These are phyloP conservation scores for Saccharomycopsis guyanensis DNA, from an alignment of 805 yeast species.

Conservation along the genomic window DNA sequence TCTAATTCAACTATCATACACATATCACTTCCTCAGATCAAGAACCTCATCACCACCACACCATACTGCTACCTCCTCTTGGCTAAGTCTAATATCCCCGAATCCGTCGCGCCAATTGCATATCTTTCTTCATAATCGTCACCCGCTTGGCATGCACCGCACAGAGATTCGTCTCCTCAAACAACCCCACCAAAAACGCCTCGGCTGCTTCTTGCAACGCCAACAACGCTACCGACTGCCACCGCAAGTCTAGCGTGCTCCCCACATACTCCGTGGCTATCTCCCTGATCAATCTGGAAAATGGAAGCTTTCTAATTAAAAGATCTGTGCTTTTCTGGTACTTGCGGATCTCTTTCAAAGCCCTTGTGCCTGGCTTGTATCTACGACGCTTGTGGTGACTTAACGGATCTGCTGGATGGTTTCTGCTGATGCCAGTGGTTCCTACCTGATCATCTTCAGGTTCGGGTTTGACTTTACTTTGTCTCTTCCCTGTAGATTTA, in stretches of 20 bases:
- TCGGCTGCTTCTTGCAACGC: conserved; percentile 80
- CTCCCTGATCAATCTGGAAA: conserved; percentile 69
- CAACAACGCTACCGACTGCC: conserved; percentile 73
- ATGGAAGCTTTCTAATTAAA: conserved; percentile 63
- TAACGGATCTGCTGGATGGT: conserved; percentile 19
- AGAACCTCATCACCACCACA: no score
- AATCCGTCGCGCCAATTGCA: conserved; percentile 71
- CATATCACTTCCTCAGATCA: no score
- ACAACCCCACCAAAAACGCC: conserved; percentile 62
- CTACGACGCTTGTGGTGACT: conserved; percentile 30
- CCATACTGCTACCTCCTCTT: no score
- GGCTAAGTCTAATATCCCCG: conserved; percentile 43
- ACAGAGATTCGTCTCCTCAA: conserved; percentile 71
- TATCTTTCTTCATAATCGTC: conserved; percentile 80
- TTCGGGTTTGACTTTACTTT: conserved; percentile 6
- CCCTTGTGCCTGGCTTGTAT: conserved; percentile 57
- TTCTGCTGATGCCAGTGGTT: conserved; percentile 5
- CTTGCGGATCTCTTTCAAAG: conserved; percentile 59
- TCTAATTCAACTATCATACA: no score
- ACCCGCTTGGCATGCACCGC: conserved; percentile 78
- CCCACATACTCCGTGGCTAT: conserved; percentile 51
- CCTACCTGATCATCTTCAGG: conserved; percentile 1
- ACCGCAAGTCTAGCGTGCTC: conserved; percentile 48
- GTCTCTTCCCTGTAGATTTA: neutral
- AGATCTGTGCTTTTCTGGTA: conserved; percentile 64